Evolutionary conservation across 441 rosid species (phyloP).

Genomic region (Arabidopsis hybrid): DNA sequence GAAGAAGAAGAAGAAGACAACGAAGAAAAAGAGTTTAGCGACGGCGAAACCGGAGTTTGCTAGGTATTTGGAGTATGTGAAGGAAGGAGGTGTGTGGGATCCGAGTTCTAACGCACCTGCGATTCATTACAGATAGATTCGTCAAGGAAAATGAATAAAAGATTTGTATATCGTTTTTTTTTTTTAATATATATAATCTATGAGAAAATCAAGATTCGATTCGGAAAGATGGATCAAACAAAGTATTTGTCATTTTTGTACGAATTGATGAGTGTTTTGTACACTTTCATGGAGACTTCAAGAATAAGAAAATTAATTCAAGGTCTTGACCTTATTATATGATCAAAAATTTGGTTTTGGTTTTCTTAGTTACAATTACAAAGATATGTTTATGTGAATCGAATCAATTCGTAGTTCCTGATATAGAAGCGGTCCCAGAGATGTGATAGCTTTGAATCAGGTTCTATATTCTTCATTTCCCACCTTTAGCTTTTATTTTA

Average conservation of each 20-base stretch:
- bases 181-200: constrained; percentile 6
- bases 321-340: constrained; percentile 2
- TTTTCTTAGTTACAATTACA: no score
- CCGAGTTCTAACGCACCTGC: constrained; percentile 53
- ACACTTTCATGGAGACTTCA: constrained; percentile 17
- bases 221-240: constrained; percentile 1
- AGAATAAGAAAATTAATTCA: constrained; percentile 21
- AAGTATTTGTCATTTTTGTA: constrained; percentile 20
- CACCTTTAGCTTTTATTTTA: constrained; percentile 16
- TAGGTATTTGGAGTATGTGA: constrained; percentile 75
- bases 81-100: constrained; percentile 79
- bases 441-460: constrained; percentile 35
- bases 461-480: constrained; percentile 29
- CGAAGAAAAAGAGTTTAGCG: constrained; percentile 52
- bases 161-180: constrained; percentile 19
- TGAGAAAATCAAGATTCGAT: constrained; percentile 12
- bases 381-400: constrained; percentile 9
- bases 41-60: constrained; percentile 76
- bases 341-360: not conserved
- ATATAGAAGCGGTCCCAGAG: constrained; percentile 18
- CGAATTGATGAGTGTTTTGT: constrained; percentile 31
- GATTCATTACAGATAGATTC: constrained; percentile 49
- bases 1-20: constrained; percentile 36
- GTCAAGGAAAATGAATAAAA: not conserved
- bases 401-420: constrained; percentile 19